Evolutionary conservation across 805 yeast species (phyloP), one percentile per base, ranked within the genome.

Genomic region (Tetrapisispora nanseiensis): DNA sequence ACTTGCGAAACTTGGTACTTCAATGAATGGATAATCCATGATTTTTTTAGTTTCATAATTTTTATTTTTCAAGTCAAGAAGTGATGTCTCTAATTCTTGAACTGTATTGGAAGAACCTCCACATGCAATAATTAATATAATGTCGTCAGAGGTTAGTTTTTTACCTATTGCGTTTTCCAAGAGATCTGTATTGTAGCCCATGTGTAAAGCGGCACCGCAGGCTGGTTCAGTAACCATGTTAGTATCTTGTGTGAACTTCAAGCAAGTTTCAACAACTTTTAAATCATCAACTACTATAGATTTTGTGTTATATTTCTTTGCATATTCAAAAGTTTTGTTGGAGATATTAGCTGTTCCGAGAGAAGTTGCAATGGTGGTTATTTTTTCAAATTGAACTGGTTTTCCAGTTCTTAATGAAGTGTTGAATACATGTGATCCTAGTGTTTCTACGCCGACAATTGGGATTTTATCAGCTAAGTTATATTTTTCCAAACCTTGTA

Each of bases 161-260:
- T 31, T 29, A 3, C 44, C 42, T 27, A 53, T 37, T 3, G 50
- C 43, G 1, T 43, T 42, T 36, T 51, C 54, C 26, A 55, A 22
- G 8, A 50, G 26, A 13, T 47, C 33, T 0, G 46, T 59, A 36
- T 68, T 54, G 50, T 70, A 73, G n/a, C 69, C 71, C 16, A 77
- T 67, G 19, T 80, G 71, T 23, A 81, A 56, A 0, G 85, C 75
- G 2, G 83, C 83, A 3, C 86, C 86, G 57, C 86, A 81, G 1
- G 86, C 86, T 0, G 86, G 86, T 55, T 81, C 86, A 0, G 78
- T 74, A 20, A 76, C 63, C 64, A 49, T 62, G 43, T 73, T 72
- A 47, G 67, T 75, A 43, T 75, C 76, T 3, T 66, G 54, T 6
- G 77, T 73, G 50, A 71, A 77, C 33, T 59, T 63, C 21, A 76